Percentiles rank a stretch among this genome's conserved stretches.
phyloP scores from a whole-genome alignment of 148 eudicot genomes.

The Arctostaphylos glauca region DNA sequence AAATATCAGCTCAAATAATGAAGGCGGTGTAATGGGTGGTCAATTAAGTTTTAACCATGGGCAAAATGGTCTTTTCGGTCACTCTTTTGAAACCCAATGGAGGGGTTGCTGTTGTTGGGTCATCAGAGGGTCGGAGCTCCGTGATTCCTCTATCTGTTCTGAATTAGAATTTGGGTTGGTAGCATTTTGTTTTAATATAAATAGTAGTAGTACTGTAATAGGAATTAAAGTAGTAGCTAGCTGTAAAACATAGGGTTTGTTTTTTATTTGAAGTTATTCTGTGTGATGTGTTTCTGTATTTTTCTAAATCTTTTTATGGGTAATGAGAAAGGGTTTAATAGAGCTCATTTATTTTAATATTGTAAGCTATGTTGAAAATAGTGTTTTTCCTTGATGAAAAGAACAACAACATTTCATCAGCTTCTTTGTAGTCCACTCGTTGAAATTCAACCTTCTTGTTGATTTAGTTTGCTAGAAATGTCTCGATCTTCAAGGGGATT shows the following conservation, averaged over 20 bases:
- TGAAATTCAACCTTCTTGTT: too few species aligned
- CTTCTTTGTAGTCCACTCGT: too few species aligned
- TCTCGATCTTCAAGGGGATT: too few species aligned
- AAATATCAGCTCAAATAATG: background rate
- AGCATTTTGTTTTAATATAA: background rate
- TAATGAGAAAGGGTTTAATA: background rate
- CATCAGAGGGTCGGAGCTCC: slow-evolving; percentile 3
- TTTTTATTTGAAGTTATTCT: background rate
- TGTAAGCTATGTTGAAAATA: too few species aligned
- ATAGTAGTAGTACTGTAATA: background rate
- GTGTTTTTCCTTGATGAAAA: too few species aligned
- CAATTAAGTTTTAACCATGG: background rate
- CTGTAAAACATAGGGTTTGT: background rate
- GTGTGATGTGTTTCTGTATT: background rate
- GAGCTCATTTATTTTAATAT: too few species aligned
- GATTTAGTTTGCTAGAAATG: too few species aligned
- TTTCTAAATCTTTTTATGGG: background rate
- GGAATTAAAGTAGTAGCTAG: background rate
- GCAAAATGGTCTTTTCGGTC: slow-evolving; percentile 1
- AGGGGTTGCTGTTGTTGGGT: background rate
- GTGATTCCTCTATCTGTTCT: slow-evolving; percentile 6
- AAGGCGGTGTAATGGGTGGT: background rate
- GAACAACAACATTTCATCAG: too few species aligned
- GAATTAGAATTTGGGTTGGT: background rate
- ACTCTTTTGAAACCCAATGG: background rate